These are phyloP conservation scores for Ophiostoma sp. DNA, from an alignment of 2,329 filamentous ascomycete species.

Conservation along the genomic window DNA sequence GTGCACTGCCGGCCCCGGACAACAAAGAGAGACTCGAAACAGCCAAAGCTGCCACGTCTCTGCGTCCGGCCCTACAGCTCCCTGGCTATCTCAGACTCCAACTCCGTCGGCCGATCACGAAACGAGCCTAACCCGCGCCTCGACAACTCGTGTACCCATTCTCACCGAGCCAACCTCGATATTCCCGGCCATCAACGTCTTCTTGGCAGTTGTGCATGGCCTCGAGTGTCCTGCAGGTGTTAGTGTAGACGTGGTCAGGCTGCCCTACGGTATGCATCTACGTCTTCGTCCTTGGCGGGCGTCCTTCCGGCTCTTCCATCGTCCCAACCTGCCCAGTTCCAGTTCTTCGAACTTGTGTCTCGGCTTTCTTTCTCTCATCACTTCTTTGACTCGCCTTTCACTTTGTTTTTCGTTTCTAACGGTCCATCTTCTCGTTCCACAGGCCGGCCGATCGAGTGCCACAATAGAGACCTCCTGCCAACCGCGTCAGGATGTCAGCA, in stretches of 20 bases:
- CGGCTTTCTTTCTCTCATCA: background rate
- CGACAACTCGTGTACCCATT: background rate
- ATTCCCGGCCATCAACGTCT: background rate
- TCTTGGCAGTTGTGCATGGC: slow-evolving; percentile 21
- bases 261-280: slow-evolving; percentile 15
- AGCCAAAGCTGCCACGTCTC: background rate
- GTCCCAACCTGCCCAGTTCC: background rate
- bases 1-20: background rate
- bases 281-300: background rate
- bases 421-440: background rate
- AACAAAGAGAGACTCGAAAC: background rate
- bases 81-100: background rate
- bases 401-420: background rate
- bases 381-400: background rate
- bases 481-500: slow-evolving; percentile 14
- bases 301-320: background rate
- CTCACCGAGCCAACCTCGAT: background rate
- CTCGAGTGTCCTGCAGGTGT: slow-evolving; percentile 16
- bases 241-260: slow-evolving; percentile 17
- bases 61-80: background rate
- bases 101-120: background rate
- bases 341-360: background rate
- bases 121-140: background rate
- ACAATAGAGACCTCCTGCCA: background rate
- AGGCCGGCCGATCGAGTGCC: slow-evolving; percentile 11